phyloP scores from a whole-genome alignment of 2,329 filamentous ascomycete species.

The Microdochium trichocladiopsis region DNA sequence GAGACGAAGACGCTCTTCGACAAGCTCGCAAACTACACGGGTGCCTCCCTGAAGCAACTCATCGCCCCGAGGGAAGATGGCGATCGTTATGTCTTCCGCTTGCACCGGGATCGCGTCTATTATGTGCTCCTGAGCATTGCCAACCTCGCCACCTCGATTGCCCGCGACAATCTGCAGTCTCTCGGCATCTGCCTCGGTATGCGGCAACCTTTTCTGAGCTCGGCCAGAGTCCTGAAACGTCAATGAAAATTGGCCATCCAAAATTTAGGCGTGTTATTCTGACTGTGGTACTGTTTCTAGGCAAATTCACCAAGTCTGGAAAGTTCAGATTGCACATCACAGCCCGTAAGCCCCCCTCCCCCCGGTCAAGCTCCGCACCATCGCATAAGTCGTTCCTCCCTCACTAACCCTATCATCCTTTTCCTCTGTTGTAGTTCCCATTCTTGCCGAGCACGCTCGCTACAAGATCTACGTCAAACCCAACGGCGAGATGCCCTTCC shows the following conservation, averaged over 20 bases:
- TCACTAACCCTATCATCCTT: background rate
- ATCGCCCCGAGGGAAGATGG: slow-evolving; percentile 65
- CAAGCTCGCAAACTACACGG: slow-evolving; percentile 92
- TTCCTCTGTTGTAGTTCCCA: slow-evolving; percentile 42
- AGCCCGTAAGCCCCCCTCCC: slow-evolving; percentile 25
- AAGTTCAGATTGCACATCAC: slow-evolving; percentile 96
- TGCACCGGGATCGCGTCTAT: slow-evolving; percentile 79
- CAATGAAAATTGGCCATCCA: no score
- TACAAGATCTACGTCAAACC: slow-evolving; percentile 97
- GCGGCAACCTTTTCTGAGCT: no score
- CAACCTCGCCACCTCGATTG: slow-evolving; percentile 82
- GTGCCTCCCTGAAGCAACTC: slow-evolving; percentile 76
- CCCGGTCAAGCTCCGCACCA: background rate
- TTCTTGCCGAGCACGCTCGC: slow-evolving; percentile 83
- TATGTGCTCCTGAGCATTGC: slow-evolving; percentile 86
- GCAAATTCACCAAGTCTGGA: slow-evolving; percentile 93
- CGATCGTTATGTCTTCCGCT: slow-evolving; percentile 80
- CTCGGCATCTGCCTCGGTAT: slow-evolving; percentile 77
- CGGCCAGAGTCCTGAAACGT: no score
- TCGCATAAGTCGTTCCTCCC: background rate
- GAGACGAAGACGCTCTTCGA: slow-evolving; percentile 79
- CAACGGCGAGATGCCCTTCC: slow-evolving; percentile 95
- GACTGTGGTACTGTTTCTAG: slow-evolving; percentile 26
- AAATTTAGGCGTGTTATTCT: no score
- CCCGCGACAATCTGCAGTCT: slow-evolving; percentile 74